These are phyloP conservation scores for Tylopilus felleus DNA, from an alignment of 768 basidiomycete species.

Conservation along the genomic window DNA sequence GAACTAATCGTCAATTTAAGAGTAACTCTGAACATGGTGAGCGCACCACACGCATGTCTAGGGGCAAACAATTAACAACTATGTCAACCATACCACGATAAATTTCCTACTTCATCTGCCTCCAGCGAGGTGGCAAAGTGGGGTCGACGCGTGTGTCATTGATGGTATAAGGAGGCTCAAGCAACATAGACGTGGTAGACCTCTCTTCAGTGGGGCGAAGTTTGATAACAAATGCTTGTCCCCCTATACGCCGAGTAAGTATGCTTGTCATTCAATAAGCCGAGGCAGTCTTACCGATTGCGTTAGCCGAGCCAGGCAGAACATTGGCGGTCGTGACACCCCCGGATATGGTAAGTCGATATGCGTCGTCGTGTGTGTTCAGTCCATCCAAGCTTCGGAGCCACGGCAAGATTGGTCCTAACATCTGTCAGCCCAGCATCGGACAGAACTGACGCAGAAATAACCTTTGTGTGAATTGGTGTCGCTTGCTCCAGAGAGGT, in stretches of 20 bases:
- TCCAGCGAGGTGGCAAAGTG: slow-evolving; percentile 55
- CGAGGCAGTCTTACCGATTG: slow-evolving; percentile 52
- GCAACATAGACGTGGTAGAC: slow-evolving; percentile 74
- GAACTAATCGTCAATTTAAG: background rate
- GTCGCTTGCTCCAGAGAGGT: slow-evolving; percentile 48
- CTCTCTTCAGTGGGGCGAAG: slow-evolving; percentile 73
- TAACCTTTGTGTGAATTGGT: slow-evolving; percentile 57
- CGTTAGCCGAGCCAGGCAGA: slow-evolving; percentile 73
- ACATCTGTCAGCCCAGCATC: background rate
- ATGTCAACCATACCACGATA: background rate
- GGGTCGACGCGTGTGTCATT: slow-evolving; percentile 40
- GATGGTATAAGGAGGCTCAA: slow-evolving; percentile 76
- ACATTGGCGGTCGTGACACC: slow-evolving; percentile 86
- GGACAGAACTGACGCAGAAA: background rate
- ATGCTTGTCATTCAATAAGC: slow-evolving; percentile 4
- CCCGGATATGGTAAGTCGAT: slow-evolving; percentile 72
- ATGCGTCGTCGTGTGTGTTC: slow-evolving; percentile 80
- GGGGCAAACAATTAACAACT: slow-evolving; percentile 2
- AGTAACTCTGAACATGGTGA: background rate
- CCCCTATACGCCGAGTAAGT: slow-evolving; percentile 46
- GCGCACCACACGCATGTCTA: slow-evolving; percentile 60
- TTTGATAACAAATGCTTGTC: slow-evolving; percentile 87
- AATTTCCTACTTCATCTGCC: slow-evolving; percentile 72
- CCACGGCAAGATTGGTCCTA: slow-evolving; percentile 67
- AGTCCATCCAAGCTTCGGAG: slow-evolving; percentile 80